Percentiles rank a stretch among this genome's conserved stretches.
phyloP scores from a whole-genome alignment of 805 yeast genomes.

The Candida palmyrensis region DNA sequence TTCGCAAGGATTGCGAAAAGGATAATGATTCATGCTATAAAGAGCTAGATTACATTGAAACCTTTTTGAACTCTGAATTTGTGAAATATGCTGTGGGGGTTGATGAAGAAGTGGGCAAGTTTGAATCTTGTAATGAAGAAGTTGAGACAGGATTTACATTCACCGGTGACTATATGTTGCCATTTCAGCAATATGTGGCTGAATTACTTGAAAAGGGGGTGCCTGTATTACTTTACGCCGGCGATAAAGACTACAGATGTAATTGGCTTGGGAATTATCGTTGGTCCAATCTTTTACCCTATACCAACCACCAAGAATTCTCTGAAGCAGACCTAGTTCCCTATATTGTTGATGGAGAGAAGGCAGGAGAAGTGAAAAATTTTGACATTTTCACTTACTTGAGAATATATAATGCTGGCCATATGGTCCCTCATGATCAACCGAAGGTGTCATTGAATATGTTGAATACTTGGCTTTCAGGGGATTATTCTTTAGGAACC shows the following conservation, averaged over 20 bases:
- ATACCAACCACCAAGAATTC: slow-evolving; percentile 16
- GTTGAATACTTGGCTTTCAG: slow-evolving; percentile 33
- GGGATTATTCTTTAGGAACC: slow-evolving; percentile 44
- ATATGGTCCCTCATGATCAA: slow-evolving; percentile 37
- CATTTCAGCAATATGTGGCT: slow-evolving; percentile 59
- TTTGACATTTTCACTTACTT: slow-evolving; percentile 27
- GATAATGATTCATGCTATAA: slow-evolving; percentile 47
- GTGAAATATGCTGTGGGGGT: slow-evolving; percentile 59
- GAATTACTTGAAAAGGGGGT: slow-evolving; percentile 33
- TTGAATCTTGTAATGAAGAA: slow-evolving; percentile 44
- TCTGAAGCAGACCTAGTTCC: slow-evolving; percentile 24
- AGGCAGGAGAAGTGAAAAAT: slow-evolving; percentile 29
- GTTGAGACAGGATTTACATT: slow-evolving; percentile 46
- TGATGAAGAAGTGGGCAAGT: slow-evolving; percentile 40
- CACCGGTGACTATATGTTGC: slow-evolving; percentile 64
- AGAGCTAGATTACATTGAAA: slow-evolving; percentile 44
- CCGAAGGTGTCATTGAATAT: slow-evolving; percentile 29
- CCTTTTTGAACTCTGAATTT: slow-evolving; percentile 46
- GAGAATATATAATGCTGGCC: slow-evolving; percentile 34
- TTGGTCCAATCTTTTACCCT: slow-evolving; percentile 32
- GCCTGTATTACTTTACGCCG: slow-evolving; percentile 40
- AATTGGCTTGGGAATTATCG: slow-evolving; percentile 42
- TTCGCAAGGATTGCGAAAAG: slow-evolving; percentile 46
- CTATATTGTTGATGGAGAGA: slow-evolving; percentile 24
- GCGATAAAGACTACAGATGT: slow-evolving; percentile 42